phyloP scores from a whole-genome alignment of 257 asterid genomes.

The Lithospermum erythrorhizon region DNA sequence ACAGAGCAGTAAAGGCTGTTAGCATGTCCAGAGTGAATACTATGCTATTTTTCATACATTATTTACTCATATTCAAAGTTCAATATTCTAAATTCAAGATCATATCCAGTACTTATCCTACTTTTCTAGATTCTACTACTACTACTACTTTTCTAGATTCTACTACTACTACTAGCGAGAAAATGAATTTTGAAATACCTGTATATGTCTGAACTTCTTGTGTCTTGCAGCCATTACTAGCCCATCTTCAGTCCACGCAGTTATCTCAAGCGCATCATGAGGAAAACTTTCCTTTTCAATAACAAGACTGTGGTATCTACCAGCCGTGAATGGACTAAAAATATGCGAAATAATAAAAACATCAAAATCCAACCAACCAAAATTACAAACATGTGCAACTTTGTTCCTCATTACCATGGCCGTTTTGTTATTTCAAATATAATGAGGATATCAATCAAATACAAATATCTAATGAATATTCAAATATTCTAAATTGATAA shows the following conservation, averaged over 20 bases:
- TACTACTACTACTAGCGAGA: background rate
- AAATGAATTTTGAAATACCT: conserved; percentile 27
- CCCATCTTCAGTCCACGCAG: conserved; percentile 97
- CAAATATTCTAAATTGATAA: no score
- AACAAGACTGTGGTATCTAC: conserved; percentile 94
- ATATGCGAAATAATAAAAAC: conserved; percentile 2
- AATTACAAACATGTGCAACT: background rate
- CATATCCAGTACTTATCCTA: background rate
- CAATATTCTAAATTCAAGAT: background rate
- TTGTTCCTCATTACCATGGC: background rate
- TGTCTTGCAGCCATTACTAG: conserved; percentile 93
- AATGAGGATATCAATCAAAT: no score
- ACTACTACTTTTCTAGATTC: background rate
- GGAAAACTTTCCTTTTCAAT: conserved; percentile 84
- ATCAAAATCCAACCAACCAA: conserved; percentile 1
- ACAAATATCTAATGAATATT: background rate
- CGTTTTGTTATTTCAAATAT: no score
- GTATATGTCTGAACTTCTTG: conserved; percentile 54
- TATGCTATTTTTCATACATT: no score
- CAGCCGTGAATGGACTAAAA: conserved; percentile 88
- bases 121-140: background rate
- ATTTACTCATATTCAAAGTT: no score
- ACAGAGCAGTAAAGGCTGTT: no score
- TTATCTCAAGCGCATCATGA: conserved; percentile 59
- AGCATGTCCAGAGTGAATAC: no score